phyloP scores from a whole-genome alignment of 2,329 filamentous ascomycete genomes.

The Helminthosporium solani region DNA sequence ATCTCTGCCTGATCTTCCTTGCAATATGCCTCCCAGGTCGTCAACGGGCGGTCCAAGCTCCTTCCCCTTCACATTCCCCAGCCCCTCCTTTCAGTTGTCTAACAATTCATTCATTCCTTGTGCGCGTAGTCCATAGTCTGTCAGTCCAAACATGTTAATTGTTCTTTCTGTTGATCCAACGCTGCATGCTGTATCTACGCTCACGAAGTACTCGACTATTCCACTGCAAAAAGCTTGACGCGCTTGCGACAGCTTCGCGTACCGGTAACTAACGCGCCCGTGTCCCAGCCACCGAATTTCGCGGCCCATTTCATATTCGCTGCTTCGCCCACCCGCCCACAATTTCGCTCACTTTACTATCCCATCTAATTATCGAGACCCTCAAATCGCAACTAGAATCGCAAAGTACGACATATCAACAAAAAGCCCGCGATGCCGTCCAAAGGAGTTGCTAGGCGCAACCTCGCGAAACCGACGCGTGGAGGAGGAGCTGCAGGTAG shows the following conservation, averaged over 20 bases:
- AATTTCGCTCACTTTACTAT: neutral
- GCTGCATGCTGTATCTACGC: no score
- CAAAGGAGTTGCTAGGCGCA: conserved; percentile 28
- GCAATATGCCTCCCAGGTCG: neutral
- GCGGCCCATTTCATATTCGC: neutral
- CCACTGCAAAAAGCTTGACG: conserved; percentile 9
- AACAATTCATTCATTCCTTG: no score
- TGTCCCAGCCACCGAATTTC: conserved; percentile 5
- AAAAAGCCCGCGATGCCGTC: conserved; percentile 18
- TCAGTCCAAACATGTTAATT: neutral
- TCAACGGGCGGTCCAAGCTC: conserved; percentile 9
- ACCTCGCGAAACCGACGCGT: conserved; percentile 37
- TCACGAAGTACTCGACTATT: neutral
- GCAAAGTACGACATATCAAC: no score
- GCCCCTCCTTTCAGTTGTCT: no score
- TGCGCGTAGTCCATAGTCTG: neutral
- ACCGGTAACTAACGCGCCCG: neutral
- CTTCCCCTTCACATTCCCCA: conserved; percentile 27
- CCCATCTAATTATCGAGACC: no score
- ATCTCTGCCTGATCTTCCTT: no score
- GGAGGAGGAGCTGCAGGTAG: conserved; percentile 21
- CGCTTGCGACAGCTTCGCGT: neutral
- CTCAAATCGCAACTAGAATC: neutral
- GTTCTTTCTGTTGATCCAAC: no score
- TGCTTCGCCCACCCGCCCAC: neutral